Evolutionary conservation across 2,329 filamentous ascomycete species (phyloP), one percentile per base, ranked within the genome.

Genomic region (Cladobotryum mycophilum): DNA sequence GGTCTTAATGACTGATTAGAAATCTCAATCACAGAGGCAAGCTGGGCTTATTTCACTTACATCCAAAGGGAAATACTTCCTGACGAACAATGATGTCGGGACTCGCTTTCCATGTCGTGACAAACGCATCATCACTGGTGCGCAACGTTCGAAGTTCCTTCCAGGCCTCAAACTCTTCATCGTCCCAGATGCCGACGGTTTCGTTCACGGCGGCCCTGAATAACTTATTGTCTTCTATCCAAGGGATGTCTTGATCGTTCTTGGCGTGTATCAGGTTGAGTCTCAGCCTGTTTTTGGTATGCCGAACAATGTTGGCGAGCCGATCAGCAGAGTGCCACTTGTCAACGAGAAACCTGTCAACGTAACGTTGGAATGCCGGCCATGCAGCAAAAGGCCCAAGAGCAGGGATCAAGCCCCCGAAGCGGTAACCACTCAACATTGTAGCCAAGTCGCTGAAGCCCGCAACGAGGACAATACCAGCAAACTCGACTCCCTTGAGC

Each of bases 171-270:
- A 76, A 74, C 1, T 64, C 64, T 5, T 61, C 64, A 3, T 70
- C 64, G 30, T 68, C 67, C 8, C 71, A 47, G 1, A 60, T 60
- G 5, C 64, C 65, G 2, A 71, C 63, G 2, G 74, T 73, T 41
- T 79, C 78, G 48, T 75, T 76, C 2, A 79, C 79, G 0, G 83
- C 80, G 1, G 78, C 75, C 30, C 70, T 70, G 62, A 88, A 89
- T 1, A 88, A 68, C 56, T 73, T 75, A 58, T 85, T 78, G 41
- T 83, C 82, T 61, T 90, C 84, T 1, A 72, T 76, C 70, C 82
- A 92, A 0, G 88, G 84, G 53, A 97, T 96, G 59, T 96, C 89
- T 52, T 73, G 72, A 64, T 97, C 92, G 61, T 96, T 81, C 48
- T 79, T 77, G 14, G 90, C 88, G 60, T 96, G 92, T 3, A 97